Evolutionary conservation across 176 grass and related monocot genomes (phyloP), one percentile per base, ranked within the genome.

Genomic region (bread wheat (Triticum aestivum)): DNA sequence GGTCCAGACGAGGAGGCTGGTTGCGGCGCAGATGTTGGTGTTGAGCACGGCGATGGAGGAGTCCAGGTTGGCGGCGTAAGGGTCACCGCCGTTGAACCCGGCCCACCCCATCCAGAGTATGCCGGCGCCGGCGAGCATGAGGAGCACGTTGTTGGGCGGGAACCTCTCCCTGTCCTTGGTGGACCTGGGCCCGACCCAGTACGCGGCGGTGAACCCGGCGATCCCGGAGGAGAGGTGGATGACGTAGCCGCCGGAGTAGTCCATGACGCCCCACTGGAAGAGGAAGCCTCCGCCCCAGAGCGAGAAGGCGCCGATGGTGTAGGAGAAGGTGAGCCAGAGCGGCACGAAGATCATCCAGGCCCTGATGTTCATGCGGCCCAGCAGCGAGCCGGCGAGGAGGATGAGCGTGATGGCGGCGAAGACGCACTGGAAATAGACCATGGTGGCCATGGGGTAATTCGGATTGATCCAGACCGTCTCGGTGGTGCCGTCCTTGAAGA

Each of bases 71-170:
- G 95, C 95, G 11, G 93, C 0, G 89, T 95, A 95, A 1, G 95
- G 95, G 81, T 98, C 95, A 0, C 95, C 95, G 75, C 95, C 95
- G 78, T 98, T 98, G 91, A 98, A 98, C 3, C 95, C 95, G 0
- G 95, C 93, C 95, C 95, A 98, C 0, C 95, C 95, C 95, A 98
- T 95, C 95, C 95, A 98, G 2, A 98, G 91, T 67, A 98, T 66
- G 58, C 95, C 95, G 17, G 95, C 95, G 44, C 95, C 93, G 7
- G 95, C 89, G 44, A 98, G 80, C 93, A 92, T 95, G 82, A 98
- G 89, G 11, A 98, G 68, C 32, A 98, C 93, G 59, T 98, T 98
- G 89, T 98, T 98, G 0, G 95, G 95, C 5, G 93, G 93, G 45
- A 98, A 98, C 78, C 93, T 87, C 83, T 98, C 95, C 76, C 95